Conservation (phyloP, 2,329 filamentous ascomycete species). For the Tolypocladium pustulatum region DNA sequence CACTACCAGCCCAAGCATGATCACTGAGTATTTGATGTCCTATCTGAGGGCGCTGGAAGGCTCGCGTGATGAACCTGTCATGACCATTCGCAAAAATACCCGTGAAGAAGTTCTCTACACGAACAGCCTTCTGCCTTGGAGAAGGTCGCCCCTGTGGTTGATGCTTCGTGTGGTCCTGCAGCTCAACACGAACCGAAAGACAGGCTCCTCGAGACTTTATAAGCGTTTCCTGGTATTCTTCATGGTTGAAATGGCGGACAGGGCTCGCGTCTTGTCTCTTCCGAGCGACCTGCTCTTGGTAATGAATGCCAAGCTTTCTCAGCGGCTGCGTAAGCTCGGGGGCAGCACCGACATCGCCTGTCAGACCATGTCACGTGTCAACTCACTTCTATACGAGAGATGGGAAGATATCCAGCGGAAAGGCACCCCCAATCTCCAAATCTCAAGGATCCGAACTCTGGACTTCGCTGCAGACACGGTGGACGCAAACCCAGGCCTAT, state of each 20-base stretch:
- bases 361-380: too few relatives aligned
- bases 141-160: slow-evolving; percentile 4
- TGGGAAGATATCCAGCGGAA: not conserved
- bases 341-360: too few relatives aligned
- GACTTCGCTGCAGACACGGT: not conserved
- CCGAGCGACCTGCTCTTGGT: slow-evolving; percentile 19
- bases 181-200: not conserved
- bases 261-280: too few relatives aligned
- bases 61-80: slow-evolving; percentile 17
- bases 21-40: slow-evolving; percentile 36
- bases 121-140: not conserved
- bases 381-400: not conserved
- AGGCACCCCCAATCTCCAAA: not conserved
- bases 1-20: slow-evolving; percentile 34
- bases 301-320: slow-evolving; percentile 34
- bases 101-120: slow-evolving; percentile 31
- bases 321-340: slow-evolving; percentile 26
- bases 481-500: too few relatives aligned
- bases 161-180: slow-evolving; percentile 6
- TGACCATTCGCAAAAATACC: slow-evolving; percentile 36
- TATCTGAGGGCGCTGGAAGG: slow-evolving; percentile 22
- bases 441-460: not conserved
- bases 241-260: slow-evolving; percentile 19
- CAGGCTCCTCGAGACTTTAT: slow-evolving; percentile 24
- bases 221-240: slow-evolving; percentile 40